Conservation (phyloP, 176 grass and related monocot genomes). For the Pontederia paniculata region DNA sequence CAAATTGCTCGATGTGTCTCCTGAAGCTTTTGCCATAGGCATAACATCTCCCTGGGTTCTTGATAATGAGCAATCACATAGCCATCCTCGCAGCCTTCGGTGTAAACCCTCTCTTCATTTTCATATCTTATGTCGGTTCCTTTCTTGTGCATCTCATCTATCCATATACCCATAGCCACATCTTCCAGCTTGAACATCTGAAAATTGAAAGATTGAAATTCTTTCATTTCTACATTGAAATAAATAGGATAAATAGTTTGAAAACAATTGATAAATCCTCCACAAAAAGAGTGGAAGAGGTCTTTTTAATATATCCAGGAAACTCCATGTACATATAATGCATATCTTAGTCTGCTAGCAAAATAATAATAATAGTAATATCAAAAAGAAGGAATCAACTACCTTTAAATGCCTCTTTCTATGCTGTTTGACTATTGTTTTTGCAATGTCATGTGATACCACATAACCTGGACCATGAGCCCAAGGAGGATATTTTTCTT, state of each 20-base stretch:
- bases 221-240: constrained; percentile 15
- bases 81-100: constrained; percentile 62
- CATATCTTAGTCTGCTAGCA: background rate
- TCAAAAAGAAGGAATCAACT: constrained; percentile 2
- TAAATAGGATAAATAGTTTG: background rate
- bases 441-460: constrained; percentile 77
- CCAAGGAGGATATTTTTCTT: constrained; percentile 93
- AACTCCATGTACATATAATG: background rate
- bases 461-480: constrained; percentile 98
- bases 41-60: constrained; percentile 84
- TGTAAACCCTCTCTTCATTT: constrained; percentile 67
- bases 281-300: background rate
- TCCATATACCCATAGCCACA: constrained; percentile 99
- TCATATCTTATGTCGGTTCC: constrained; percentile 65
- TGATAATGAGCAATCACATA: constrained; percentile 97
- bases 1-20: constrained; percentile 56
- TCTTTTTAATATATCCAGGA: constrained; percentile 7
- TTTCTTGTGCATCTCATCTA: constrained; percentile 65
- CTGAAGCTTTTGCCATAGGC: constrained; percentile 86
- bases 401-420: constrained; percentile 77
- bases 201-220: constrained; percentile 21
- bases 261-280: constrained; percentile 4
- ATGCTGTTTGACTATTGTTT: constrained; percentile 65
- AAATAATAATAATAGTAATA: background rate
- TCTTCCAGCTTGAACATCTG: constrained; percentile 99